Conservation (phyloP, 139 green algal species). For the Deuterostichococcus epilithicus region DNA sequence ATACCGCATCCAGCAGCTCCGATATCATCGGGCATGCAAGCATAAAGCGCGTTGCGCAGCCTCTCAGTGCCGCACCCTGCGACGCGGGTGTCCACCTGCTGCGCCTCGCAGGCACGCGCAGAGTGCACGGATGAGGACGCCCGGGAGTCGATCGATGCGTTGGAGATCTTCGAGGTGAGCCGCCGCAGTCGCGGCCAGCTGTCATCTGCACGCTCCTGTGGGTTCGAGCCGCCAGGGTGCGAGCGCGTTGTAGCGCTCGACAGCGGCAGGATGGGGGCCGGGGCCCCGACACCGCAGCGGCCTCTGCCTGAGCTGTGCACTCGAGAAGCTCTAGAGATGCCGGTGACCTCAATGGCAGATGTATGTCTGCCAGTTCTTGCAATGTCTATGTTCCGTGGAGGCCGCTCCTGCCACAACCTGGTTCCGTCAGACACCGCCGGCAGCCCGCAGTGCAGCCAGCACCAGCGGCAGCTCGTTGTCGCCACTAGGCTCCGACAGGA, state of each 20-base stretch:
- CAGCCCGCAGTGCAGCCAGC: too few relatives aligned
- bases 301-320: too few relatives aligned
- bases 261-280: background rate
- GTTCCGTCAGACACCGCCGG: too few relatives aligned
- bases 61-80: background rate
- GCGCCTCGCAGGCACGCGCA: background rate
- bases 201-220: background rate
- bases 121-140: conserved; percentile 10
- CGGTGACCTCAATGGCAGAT: background rate
- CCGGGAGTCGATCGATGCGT: conserved; percentile 74
- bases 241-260: background rate
- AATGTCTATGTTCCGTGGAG: too few relatives aligned
- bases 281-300: too few relatives aligned
- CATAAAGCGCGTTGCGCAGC: background rate
- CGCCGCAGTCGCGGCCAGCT: background rate
- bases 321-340: too few relatives aligned
- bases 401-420: too few relatives aligned
- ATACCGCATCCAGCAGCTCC: too few relatives aligned
- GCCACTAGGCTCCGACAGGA: too few relatives aligned
- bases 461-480: background rate
- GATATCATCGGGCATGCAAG: background rate
- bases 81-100: background rate
- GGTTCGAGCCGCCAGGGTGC: background rate
- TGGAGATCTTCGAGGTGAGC: conserved; percentile 56
- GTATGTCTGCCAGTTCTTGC: too few relatives aligned